Evolutionary conservation across 192 early-diverging fungal genomes (phyloP), one percentile per base, ranked within the genome.

Genomic region (Jimgerdemannia flammicorona): DNA sequence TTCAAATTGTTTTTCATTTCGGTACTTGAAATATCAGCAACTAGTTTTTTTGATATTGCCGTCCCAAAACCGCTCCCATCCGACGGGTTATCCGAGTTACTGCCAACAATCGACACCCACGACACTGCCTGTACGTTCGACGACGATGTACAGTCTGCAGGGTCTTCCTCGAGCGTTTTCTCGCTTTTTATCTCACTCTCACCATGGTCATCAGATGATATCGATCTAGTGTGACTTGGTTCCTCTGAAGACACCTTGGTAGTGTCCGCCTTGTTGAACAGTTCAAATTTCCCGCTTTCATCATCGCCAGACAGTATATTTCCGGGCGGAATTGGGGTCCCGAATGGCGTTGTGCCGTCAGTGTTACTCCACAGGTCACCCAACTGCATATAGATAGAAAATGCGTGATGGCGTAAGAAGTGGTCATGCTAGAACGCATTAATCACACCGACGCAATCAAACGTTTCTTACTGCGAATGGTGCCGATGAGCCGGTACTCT

Each of bases 341-440:
- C 49, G 14, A 59, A 59, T 14, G 49, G 49, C 2, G 49, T 2
- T 14, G 14, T 14, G 49, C 14, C 14, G 49, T 6, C 49, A 59
- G 6, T 14, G 14, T 59, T 59, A 14, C 14, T 59, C 73, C 73
- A 74, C 17, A 74, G 41, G 68, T 74, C 73, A 20, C 73, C 73
- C 6, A 74, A 42, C 73, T 74, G 6, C 2, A 20, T 44, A 4
- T 3, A 54, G 17, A 73, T n/a, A n/a, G 29, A 29, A 29, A 29
- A 29, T 29, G 29, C 29, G 29, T 29, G 29, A 29, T 1, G 29
- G 29, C 29, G 29, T 29, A 1, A 29, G 29, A 29, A 29, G 29
- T 29, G 29, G 29, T 29, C 29, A 29, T 29, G 29, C 29, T 29
- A 29, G 29, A 29, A 29, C 29, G 29, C 29, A 29, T 29, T 29